These are phyloP conservation scores for Eucalyptus pauciflora DNA, from an alignment of 345 rosid genomes.

Conservation along the genomic window DNA sequence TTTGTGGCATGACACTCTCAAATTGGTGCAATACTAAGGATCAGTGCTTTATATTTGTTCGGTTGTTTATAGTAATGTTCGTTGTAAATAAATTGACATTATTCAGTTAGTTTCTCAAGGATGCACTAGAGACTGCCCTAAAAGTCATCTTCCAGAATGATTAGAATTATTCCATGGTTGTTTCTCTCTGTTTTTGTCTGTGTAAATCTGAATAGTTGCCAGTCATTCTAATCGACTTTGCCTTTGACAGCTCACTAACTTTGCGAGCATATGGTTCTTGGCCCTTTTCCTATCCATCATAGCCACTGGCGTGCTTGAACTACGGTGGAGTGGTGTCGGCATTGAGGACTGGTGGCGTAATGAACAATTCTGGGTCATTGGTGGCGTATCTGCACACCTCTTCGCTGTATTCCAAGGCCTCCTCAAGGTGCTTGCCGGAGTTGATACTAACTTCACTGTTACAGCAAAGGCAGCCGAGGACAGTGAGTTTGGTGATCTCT, in stretches of 20 bases:
- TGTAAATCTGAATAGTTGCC: neutral
- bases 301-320: conserved; percentile 73
- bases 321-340: conserved; percentile 88
- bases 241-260: conserved; percentile 51
- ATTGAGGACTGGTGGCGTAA: conserved; percentile 91
- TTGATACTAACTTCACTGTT: conserved; percentile 94
- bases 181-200: neutral
- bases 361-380: conserved; percentile 98
- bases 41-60: neutral
- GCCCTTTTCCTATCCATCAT: conserved; percentile 89
- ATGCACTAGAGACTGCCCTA: neutral
- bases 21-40: neutral
- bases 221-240: neutral
- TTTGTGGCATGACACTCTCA: neutral
- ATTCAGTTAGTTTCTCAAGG: neutral
- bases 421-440: conserved; percentile 88
- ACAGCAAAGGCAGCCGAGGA: conserved; percentile 79
- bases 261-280: conserved; percentile 83
- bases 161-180: neutral
- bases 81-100: neutral
- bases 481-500: conserved; percentile 80
- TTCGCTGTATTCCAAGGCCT: conserved; percentile 96
- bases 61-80: neutral
- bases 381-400: conserved; percentile 94
- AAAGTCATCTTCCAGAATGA: neutral